Base-by-base conservation (phyloP, 129 eudicot species). In the Smallanthus sonchifolius region DNA sequence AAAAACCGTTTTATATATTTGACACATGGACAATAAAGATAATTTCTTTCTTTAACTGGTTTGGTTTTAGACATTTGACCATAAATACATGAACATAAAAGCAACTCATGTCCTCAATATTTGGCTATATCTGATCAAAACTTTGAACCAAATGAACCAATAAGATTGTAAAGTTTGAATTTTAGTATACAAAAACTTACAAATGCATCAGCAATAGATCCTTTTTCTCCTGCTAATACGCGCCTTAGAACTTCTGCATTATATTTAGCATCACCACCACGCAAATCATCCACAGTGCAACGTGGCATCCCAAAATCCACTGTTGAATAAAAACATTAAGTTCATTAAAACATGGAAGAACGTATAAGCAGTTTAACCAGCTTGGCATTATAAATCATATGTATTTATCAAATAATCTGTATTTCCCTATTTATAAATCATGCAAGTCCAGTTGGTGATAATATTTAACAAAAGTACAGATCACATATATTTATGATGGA, bases 301-400 rank as follows among this genome's bases (percentile, higher is more conserved):
- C 97, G 93, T 77, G 91, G 96, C 78, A 92, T 92, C 63, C 97
- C 96, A 54, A 87, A 92, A 43, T 92, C 94, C 96, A 85, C 97
- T 92, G 47, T 48, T n/a, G 55, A 82, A 69, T 28, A 54, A 16
- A 48, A 52, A 51, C 16, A 44, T 44, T 2, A 5, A 19, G 28
- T 63, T 61, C 43, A 42, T 61, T 70, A 60, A 37, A 52, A 28
- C 45, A 52, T 38, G 20, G 13, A 45, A 10, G 17, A 42, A n/a
- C 15, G 32, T 15, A 51, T 15, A 51, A 51, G 5, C 2, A 16
- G 19, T 14, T 9, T 44, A 14, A 11, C 16, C 11, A 4, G 1
- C 15, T 10, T 10, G 15, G 5, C 10, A 45, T 45, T 13, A 45
- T 45, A 39, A 17, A 77, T 10, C 40, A 63, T 16, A 47, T 24